Base-by-base conservation (phyloP, 108 stramenopile genomes). In the Mediolabrus comicus region DNA sequence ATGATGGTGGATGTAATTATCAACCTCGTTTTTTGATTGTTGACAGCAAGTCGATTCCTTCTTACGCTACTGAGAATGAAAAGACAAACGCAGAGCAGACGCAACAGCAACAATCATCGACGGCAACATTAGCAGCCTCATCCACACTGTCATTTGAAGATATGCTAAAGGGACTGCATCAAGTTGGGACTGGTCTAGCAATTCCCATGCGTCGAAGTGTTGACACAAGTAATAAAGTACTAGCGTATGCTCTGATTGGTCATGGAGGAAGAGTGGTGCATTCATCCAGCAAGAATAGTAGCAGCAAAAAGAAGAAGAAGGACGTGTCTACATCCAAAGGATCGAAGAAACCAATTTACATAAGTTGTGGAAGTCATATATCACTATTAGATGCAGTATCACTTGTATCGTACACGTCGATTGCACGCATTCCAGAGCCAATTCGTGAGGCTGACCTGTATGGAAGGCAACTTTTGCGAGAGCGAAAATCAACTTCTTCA, bases 351-450 rank as follows among this genome's bases (percentile, higher is more conserved):
- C 90, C 90, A 43, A 85, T 90, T 14, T 86, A 80, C 63, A 64
- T 90, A 19, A 84, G 82, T 38, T 75, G 87, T 8, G 90, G 90
- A 2, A 84, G 86, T 55, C 41, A 67, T 25, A 71, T 91, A 36
- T 76, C 85, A 4, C 43, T 83, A 59, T 38, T 60, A 61, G 80
- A 83, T 38, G 81, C 87, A 27, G 74, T 86, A 5, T 58, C 26
- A 26, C 51, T 88, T 16, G 68, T 77, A 32, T 66, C 82, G 0
- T 49, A 34, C 27, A 60, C 83, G 53, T 74, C 66, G 31, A 29
- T 66, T 33, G 34, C 61, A 24, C 61, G 84, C 27, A 88, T 91
- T n/a, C 90, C 90, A n/a, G 90, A 91, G 63, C 87, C 90, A 3
- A 65, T 91, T 4, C 78, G 90, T 29, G 69, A 78, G 68, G 87